phyloP scores from a whole-genome alignment of 352 stramenopile species.

The Globisporangium radiosum region DNA sequence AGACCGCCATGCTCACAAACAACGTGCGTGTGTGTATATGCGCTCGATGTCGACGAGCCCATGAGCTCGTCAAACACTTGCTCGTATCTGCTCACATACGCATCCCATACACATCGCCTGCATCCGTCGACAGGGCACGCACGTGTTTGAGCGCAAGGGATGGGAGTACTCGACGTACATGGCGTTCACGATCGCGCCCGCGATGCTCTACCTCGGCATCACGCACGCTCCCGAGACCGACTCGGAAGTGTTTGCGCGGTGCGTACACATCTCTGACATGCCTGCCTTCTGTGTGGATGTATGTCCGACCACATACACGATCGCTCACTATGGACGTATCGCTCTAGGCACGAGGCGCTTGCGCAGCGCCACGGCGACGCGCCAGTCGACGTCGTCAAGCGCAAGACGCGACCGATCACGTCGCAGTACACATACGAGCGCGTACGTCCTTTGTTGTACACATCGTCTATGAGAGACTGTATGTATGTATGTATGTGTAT shows the following conservation, averaged over 20 bases:
- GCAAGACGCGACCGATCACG: constrained; percentile 33
- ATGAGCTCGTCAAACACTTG: background rate
- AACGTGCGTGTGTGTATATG: constrained; percentile 41
- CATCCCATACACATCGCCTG: background rate
- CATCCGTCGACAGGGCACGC: constrained; percentile 38
- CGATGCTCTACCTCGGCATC: constrained; percentile 72
- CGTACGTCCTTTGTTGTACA: constrained; percentile 17
- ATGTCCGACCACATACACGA: too few species aligned
- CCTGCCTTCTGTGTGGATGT: background rate
- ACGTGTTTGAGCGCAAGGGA: constrained; percentile 74
- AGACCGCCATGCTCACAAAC: constrained; percentile 85
- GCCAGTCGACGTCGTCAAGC: constrained; percentile 35
- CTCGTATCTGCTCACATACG: background rate
- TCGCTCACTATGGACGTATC: too few species aligned
- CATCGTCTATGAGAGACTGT: background rate
- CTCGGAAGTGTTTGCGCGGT: constrained; percentile 79
- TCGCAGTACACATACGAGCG: constrained; percentile 46
- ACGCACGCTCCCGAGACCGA: constrained; percentile 78
- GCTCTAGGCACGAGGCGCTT: constrained; percentile 46
- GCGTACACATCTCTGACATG: constrained; percentile 1
- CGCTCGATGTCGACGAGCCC: too few species aligned
- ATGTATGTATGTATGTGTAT: background rate
- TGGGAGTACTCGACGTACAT: constrained; percentile 83
- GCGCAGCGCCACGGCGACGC: constrained; percentile 43
- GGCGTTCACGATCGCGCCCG: constrained; percentile 57